Conservation (phyloP, 2,329 filamentous ascomycete species). For the Colletotrichum viniferum region DNA sequence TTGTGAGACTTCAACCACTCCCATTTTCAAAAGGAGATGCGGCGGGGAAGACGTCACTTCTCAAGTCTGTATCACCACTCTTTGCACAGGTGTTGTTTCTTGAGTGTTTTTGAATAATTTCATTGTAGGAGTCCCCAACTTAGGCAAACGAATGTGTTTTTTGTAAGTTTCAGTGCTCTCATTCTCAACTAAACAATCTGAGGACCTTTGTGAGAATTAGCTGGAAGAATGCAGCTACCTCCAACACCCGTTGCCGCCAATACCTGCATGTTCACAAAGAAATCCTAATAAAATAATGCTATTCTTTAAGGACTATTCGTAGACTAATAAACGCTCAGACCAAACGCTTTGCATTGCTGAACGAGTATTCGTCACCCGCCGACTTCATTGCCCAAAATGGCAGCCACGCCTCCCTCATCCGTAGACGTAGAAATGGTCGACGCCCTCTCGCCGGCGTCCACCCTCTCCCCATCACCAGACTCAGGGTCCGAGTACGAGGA, state of each 20-base stretch:
- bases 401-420: neutral
- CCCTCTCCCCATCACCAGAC: neutral
- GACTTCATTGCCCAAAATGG: neutral
- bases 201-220: neutral
- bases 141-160: neutral
- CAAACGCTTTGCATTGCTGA: neutral
- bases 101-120: neutral
- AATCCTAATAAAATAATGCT: neutral
- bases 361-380: neutral
- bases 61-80: neutral
- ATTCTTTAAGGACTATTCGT: neutral
- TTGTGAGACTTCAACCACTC: neutral
- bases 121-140: neutral
- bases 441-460: neutral
- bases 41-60: neutral
- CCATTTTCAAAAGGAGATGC: neutral
- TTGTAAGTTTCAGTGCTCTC: neutral
- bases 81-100: neutral
- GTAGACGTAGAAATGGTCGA: slow-evolving; percentile 18
- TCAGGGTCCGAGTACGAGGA: neutral
- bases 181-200: neutral
- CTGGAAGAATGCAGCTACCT: neutral
- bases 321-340: neutral
- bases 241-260: neutral
- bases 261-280: neutral